phyloP scores from a whole-genome alignment of 495 filamentous ascomycete species.

The Halenospora varia region DNA sequence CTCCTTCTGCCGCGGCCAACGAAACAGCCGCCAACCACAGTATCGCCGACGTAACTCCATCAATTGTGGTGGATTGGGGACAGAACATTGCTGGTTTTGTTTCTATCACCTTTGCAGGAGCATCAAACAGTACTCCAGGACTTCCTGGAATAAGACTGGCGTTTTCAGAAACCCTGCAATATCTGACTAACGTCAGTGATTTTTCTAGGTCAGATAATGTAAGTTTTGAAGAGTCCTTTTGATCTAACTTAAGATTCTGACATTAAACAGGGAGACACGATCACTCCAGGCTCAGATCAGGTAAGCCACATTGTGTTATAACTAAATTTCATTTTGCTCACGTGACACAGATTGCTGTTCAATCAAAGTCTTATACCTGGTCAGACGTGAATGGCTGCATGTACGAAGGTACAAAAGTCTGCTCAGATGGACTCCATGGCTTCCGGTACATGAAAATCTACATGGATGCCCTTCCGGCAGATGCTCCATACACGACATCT shows the following conservation, averaged over 20 bases:
- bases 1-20: constrained; percentile 5
- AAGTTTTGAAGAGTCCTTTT: background rate
- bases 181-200: constrained; percentile 37
- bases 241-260: constrained; percentile 1
- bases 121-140: constrained; percentile 21
- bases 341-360: constrained; percentile 32
- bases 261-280: constrained; percentile 23
- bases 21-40: background rate
- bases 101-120: constrained; percentile 28
- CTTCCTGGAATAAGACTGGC: constrained; percentile 38
- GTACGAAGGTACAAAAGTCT: constrained; percentile 32
- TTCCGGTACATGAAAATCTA: constrained; percentile 44
- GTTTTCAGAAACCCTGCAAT: constrained; percentile 42
- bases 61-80: constrained; percentile 41
- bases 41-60: background rate
- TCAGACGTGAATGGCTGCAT: constrained; percentile 36
- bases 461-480: constrained; percentile 34
- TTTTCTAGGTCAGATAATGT: constrained; percentile 42
- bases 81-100: constrained; percentile 38
- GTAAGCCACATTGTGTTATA: constrained; percentile 12
- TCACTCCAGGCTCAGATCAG: constrained; percentile 38
- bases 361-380: constrained; percentile 35
- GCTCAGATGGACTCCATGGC: constrained; percentile 43
- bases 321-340: background rate
- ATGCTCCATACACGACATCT: constrained; percentile 37